Conservation (phyloP, 805 yeast genomes). For the Pichia phayaonensis region DNA sequence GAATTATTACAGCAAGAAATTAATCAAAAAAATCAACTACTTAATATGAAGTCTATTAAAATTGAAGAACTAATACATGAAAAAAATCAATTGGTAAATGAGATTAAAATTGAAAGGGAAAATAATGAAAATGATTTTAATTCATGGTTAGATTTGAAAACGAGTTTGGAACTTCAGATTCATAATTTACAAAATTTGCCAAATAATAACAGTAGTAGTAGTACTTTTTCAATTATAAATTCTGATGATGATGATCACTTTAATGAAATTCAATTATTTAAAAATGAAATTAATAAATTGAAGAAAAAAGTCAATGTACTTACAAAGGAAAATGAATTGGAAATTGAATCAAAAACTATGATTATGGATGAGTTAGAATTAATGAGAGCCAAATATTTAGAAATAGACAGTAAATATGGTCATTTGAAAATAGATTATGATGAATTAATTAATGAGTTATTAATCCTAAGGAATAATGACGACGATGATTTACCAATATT, state of each 20-base stretch:
- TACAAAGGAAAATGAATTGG: conserved; percentile 45
- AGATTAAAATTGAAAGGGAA: conserved; percentile 25
- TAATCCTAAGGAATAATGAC: neutral
- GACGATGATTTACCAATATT: neutral
- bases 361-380: conserved; percentile 49
- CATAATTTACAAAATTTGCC: conserved; percentile 2
- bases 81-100: conserved; percentile 16
- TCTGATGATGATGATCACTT: conserved; percentile 11
- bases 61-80: conserved; percentile 25
- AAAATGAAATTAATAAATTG: conserved; percentile 20
- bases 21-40: conserved; percentile 21
- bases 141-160: conserved; percentile 23
- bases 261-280: conserved; percentile 7
- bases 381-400: conserved; percentile 32
- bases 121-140: conserved; percentile 25
- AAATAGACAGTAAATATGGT: conserved; percentile 23
- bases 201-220: neutral
- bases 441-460: conserved; percentile 21
- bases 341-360: conserved; percentile 42
- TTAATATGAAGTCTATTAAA: conserved; percentile 18
- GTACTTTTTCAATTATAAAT: neutral
- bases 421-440: conserved; percentile 24
- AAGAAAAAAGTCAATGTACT: conserved; percentile 30
- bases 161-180: conserved; percentile 22
- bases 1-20: conserved; percentile 31